Evolutionary conservation across 768 basidiomycete genomes (phyloP), one percentile per base, ranked within the genome.

Genomic region (Boletus pseudo-olivaceus): DNA sequence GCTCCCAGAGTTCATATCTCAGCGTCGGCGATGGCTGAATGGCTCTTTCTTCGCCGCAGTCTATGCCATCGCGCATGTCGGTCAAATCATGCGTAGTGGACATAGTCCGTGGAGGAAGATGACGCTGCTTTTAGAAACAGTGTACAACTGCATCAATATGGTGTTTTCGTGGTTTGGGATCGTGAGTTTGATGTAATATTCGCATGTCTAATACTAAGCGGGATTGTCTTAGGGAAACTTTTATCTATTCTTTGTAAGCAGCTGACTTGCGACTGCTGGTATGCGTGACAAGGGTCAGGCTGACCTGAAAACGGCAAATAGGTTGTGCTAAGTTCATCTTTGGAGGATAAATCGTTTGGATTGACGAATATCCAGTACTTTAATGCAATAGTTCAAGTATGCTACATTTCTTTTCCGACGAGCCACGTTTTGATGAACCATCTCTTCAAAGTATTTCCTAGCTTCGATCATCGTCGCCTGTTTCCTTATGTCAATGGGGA

Each of bases 401-500:
- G 70, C 14, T 6, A 7, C 23, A 40, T 29, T 51, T 17, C 2
- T 32, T 43, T 34, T 32, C 41, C 8, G 33, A 51, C 17, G 34
- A 37, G 11, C 43, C 55, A 20, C 19, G 34, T 47, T 54, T 45
- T 56, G 37, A 52, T 54, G 37, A 35, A 35, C 2, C 27, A 34
- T 45, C 17, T 19, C 55, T 51, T 45, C 19, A 10, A 62, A 94
- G 85, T 96, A 91, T 67, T 72, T 86, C 33, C 86, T 97, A 79
- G 84, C 87, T 5, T 89, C 89, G 4, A 80, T 91, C 39, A 80
- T 98, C 29, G 79, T 94, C n/a, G 87, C 90, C 8, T 88, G 86
- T 61, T 97, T 98, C 78, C 75, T 97, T 1, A 89, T 97, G 68
- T 89, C 92, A 0, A 96, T 98, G 93, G 95, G 95, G 17, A 97